phyloP scores from a whole-genome alignment of 805 yeast species.

The Ogataea ramenticola region DNA sequence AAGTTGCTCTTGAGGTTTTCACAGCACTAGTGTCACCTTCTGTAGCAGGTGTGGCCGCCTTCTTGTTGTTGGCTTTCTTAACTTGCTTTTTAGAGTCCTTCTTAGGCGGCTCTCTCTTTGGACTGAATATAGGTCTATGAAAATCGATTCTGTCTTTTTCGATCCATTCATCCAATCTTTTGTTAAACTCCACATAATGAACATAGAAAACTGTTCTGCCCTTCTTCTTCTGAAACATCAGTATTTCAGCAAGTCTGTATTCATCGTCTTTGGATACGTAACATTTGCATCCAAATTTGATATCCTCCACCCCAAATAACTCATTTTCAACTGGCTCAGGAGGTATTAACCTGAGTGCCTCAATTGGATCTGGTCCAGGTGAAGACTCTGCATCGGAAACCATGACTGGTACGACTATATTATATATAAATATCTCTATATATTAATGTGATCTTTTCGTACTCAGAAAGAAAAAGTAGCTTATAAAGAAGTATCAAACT shows the following conservation, averaged over 20 bases:
- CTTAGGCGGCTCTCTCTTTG: conserved; percentile 48
- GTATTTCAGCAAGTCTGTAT: conserved; percentile 74
- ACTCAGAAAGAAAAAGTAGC: no score
- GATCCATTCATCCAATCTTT: conserved; percentile 96
- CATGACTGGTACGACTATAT: conserved; percentile 8
- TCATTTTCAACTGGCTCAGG: conserved; percentile 22
- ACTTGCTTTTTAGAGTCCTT: conserved; percentile 29
- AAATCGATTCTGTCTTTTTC: conserved; percentile 63
- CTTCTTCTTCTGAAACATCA: conserved; percentile 68
- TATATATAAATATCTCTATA: no score
- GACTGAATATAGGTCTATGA: conserved; percentile 61
- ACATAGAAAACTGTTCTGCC: conserved; percentile 81
- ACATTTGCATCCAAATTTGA: conserved; percentile 73
- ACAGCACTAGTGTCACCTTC: conserved; percentile 16
- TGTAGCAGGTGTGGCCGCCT: conserved; percentile 16
- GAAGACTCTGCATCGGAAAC: conserved; percentile 22
- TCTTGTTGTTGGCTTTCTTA: conserved; percentile 8
- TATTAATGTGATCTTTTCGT: no score
- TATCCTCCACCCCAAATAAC: conserved; percentile 36
- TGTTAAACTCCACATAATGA: conserved; percentile 91
- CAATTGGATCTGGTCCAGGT: conserved; percentile 19
- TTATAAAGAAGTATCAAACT: no score
- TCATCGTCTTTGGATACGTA: conserved; percentile 78
- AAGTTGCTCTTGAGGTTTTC: conserved; percentile 19
- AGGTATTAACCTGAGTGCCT: conserved; percentile 21